Percentiles rank a stretch among this genome's conserved stretches.
These are phyloP conservation scores for Boletus coccyginus DNA, from an alignment of 768 basidiomycete species.

Conservation along the genomic window DNA sequence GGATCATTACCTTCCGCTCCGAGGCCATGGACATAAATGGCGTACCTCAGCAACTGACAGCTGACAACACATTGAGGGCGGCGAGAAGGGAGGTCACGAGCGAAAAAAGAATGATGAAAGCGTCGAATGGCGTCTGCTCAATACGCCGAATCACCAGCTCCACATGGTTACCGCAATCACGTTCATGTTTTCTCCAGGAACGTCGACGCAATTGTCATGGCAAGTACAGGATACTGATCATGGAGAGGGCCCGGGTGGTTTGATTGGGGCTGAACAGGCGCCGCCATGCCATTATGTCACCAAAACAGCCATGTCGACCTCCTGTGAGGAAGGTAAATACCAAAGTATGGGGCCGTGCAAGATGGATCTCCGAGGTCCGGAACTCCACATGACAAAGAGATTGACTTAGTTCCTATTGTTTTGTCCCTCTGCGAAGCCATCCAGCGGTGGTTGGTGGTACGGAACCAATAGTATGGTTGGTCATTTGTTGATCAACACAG, in stretches of 20 bases:
- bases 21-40: background rate
- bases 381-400: background rate
- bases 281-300: background rate
- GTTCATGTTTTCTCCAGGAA: background rate
- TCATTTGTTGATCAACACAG: conserved; percentile 4
- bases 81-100: no score
- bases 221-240: background rate
- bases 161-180: background rate
- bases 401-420: background rate
- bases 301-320: background rate
- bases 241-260: background rate
- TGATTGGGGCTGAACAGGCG: background rate
- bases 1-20: background rate
- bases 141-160: background rate
- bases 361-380: no score
- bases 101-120: no score
- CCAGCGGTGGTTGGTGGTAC: no score
- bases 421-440: no score
- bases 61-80: no score
- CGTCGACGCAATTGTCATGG: background rate
- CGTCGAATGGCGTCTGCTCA: background rate
- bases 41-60: background rate
- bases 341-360: no score
- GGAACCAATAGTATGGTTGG: no score
- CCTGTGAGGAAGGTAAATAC: no score